Conservation (phyloP, 2,329 filamentous ascomycete genomes). For the Dactylonectria estremocensis region DNA sequence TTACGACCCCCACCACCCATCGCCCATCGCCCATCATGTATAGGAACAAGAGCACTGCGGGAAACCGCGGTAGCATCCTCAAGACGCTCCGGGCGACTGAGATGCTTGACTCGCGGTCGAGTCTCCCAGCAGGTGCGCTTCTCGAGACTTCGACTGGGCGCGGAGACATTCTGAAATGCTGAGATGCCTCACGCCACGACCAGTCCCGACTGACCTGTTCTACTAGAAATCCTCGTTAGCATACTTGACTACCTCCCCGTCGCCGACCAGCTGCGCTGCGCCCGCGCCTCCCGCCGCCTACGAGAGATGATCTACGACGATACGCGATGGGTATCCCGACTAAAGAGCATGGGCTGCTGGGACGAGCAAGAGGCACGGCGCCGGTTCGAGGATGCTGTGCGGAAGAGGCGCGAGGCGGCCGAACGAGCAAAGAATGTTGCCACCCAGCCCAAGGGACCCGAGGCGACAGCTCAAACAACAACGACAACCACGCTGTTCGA, state of each 20-base stretch:
- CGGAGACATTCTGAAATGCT: background rate
- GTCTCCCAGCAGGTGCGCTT: conserved; percentile 82
- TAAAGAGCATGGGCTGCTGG: conserved; percentile 93
- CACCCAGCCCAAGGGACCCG: conserved; percentile 37
- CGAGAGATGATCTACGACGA: conserved; percentile 99
- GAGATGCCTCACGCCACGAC: background rate
- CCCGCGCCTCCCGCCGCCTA: conserved; percentile 86
- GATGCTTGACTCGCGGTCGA: conserved; percentile 83
- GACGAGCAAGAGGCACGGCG: conserved; percentile 88
- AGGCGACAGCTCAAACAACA: conserved; percentile 33
- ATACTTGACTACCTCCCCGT: conserved; percentile 93
- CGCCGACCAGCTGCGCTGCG: conserved; percentile 87
- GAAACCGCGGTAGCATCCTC: conserved; percentile 71
- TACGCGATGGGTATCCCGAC: conserved; percentile 89
- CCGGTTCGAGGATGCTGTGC: conserved; percentile 81
- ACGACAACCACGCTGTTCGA: conserved; percentile 78
- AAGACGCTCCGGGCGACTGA: conserved; percentile 84
- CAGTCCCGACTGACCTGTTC: conserved; percentile 24
- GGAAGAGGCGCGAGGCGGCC: conserved; percentile 71
- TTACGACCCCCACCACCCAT: conserved; percentile 18
- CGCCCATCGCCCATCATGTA: conserved; percentile 55
- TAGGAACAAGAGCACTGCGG: conserved; percentile 58
- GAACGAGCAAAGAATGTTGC: conserved; percentile 44
- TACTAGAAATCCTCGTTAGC: conserved; percentile 84
- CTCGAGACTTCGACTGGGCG: background rate